Conservation (phyloP, 495 filamentous ascomycete genomes). For the Neurospora terricola region DNA sequence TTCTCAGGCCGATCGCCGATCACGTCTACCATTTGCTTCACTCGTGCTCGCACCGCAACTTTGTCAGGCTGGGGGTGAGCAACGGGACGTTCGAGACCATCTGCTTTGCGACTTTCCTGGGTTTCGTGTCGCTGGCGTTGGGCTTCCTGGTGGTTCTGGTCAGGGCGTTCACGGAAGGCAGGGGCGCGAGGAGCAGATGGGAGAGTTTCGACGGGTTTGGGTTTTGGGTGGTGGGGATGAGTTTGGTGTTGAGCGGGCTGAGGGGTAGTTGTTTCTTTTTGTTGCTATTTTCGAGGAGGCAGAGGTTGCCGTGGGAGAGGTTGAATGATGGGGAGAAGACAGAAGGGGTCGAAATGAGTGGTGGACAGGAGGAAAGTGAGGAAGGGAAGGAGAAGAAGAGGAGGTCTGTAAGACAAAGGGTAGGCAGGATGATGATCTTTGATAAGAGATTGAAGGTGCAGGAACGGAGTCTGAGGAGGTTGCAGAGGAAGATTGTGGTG, state of each 20-base stretch:
- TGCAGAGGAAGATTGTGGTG: slow-evolving; percentile 31
- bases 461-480: slow-evolving; percentile 24
- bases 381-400: not conserved
- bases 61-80: slow-evolving; percentile 35
- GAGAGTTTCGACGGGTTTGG: slow-evolving; percentile 28
- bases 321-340: slow-evolving; percentile 20
- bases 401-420: slow-evolving; percentile 4
- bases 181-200: slow-evolving; percentile 25
- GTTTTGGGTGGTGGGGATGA: slow-evolving; percentile 31
- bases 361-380: not conserved
- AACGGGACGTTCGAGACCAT: slow-evolving; percentile 36
- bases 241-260: slow-evolving; percentile 25
- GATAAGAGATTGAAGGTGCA: slow-evolving; percentile 32
- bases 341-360: not conserved
- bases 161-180: slow-evolving; percentile 22
- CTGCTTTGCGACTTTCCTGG: slow-evolving; percentile 30
- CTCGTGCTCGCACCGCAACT: slow-evolving; percentile 42
- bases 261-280: slow-evolving; percentile 34
- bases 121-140: slow-evolving; percentile 19
- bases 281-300: slow-evolving; percentile 29
- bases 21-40: slow-evolving; percentile 35
- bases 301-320: slow-evolving; percentile 32
- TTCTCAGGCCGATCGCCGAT: slow-evolving; percentile 28
- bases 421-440: slow-evolving; percentile 30
- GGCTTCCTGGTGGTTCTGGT: slow-evolving; percentile 26